Percentiles rank a stretch among this genome's conserved stretches.
These are phyloP conservation scores for Drechmeria coniospora DNA, from an alignment of 2,329 filamentous ascomycete species.

Conservation along the genomic window DNA sequence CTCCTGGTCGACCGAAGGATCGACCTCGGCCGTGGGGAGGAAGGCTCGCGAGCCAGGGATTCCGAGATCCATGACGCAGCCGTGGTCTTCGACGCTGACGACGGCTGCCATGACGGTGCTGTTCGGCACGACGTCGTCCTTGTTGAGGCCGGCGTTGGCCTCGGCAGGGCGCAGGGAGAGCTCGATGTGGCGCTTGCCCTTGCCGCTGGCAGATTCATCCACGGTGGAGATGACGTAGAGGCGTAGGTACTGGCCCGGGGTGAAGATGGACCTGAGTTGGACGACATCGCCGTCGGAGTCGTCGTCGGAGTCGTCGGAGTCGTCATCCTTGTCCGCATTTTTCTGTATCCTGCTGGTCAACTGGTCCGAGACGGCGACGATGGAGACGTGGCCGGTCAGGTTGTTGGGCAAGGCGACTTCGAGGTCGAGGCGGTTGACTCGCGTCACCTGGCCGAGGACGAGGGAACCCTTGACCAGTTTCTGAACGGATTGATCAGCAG, in stretches of 20 bases:
- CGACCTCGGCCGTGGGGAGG: constrained; percentile 69
- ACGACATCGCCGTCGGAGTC: constrained; percentile 39
- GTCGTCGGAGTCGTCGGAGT: constrained; percentile 35
- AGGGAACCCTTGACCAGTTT: constrained; percentile 73
- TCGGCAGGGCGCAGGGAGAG: constrained; percentile 68
- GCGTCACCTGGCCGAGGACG: constrained; percentile 71
- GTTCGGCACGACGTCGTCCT: constrained; percentile 59
- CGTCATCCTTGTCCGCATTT: constrained; percentile 38
- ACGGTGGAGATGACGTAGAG: constrained; percentile 68
- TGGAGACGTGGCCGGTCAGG: constrained; percentile 72
- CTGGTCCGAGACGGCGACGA: constrained; percentile 77
- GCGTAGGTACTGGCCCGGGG: constrained; percentile 74
- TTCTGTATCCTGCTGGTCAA: constrained; percentile 65
- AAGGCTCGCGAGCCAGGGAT: constrained; percentile 65
- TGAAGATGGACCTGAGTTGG: constrained; percentile 61
- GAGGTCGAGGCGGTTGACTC: constrained; percentile 67
- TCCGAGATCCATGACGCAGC: constrained; percentile 83
- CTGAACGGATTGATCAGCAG: constrained; percentile 27
- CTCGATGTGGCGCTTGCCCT: constrained; percentile 69
- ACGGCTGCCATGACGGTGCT: constrained; percentile 77
- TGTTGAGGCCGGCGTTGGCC: constrained; percentile 59
- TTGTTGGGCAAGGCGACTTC: constrained; percentile 83
- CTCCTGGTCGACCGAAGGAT: constrained; percentile 45
- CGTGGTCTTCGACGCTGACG: constrained; percentile 86
- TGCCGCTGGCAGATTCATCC: constrained; percentile 44